Percentiles rank a stretch among this genome's conserved stretches.
phyloP scores from a whole-genome alignment of 2,329 filamentous ascomycete species.

The Tolypocladium amazonense region DNA sequence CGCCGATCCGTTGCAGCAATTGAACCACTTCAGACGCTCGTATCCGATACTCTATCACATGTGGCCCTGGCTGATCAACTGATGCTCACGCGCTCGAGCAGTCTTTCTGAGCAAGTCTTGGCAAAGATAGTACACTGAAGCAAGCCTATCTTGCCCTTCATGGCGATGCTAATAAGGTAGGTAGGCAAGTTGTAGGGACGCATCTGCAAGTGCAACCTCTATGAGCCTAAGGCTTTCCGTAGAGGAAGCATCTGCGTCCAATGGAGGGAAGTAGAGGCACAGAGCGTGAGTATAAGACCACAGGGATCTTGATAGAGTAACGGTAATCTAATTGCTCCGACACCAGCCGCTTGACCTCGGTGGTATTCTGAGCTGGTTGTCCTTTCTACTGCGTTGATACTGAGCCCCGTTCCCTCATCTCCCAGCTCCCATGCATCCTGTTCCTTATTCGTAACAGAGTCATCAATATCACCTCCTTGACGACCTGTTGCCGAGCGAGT shows the following conservation, averaged over 20 bases:
- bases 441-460: neutral
- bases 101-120: neutral
- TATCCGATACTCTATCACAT: neutral
- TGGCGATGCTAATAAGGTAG: neutral
- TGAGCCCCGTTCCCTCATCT: neutral
- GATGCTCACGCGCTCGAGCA: neutral
- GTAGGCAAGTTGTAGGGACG: neutral
- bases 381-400: neutral
- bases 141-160: neutral
- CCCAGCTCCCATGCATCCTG: neutral
- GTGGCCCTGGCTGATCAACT: neutral
- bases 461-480: neutral
- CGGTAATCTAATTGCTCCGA: neutral
- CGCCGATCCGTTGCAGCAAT: neutral
- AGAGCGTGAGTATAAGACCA: neutral
- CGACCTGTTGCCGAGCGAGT: neutral
- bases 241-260: neutral
- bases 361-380: neutral
- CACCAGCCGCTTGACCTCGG: neutral
- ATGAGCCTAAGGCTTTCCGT: neutral
- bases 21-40: neutral
- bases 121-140: neutral
- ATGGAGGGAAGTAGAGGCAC: neutral
- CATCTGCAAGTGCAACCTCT: neutral
- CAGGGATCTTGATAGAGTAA: neutral